Evolutionary conservation across 371 early-diverging fungal species (phyloP).

Genomic region (Rhizomucor miehei): DNA sequence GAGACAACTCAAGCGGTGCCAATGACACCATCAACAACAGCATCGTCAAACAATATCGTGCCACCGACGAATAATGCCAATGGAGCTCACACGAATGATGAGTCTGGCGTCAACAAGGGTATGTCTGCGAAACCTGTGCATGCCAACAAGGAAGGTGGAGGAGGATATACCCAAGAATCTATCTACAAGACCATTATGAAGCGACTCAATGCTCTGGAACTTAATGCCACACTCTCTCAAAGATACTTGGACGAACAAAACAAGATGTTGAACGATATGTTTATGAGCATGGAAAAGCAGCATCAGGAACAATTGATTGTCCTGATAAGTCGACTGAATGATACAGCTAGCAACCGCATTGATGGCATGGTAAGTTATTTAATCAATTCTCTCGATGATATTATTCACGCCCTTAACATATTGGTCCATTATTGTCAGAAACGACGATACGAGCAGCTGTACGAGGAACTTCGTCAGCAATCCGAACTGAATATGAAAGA

Average conservation of each 20-base stretch:
- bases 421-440: slow-evolving; percentile 21
- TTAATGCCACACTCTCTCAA: slow-evolving; percentile 75
- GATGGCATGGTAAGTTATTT: slow-evolving; percentile 48
- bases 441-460: slow-evolving; percentile 55
- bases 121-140: not conserved
- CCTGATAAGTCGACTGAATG: slow-evolving; percentile 62
- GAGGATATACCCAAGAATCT: slow-evolving; percentile 68
- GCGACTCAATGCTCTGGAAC: slow-evolving; percentile 74
- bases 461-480: slow-evolving; percentile 56
- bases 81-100: too few relatives aligned
- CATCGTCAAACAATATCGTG: too few relatives aligned
- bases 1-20: too few relatives aligned
- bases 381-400: not conserved
- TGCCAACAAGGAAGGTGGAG: slow-evolving; percentile 18
- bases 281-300: slow-evolving; percentile 58
- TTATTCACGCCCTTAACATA: not conserved
- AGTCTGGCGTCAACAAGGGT: not conserved
- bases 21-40: slow-evolving; percentile 11
- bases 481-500: slow-evolving; percentile 45
- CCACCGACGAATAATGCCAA: not conserved
- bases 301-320: slow-evolving; percentile 60
- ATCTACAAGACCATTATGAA: slow-evolving; percentile 92
- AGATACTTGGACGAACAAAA: slow-evolving; percentile 86
- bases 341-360: slow-evolving; percentile 58
- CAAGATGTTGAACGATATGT: slow-evolving; percentile 71